These are phyloP conservation scores for Phytopythium oedochilum DNA, from an alignment of 352 stramenopile species.

Conservation along the genomic window DNA sequence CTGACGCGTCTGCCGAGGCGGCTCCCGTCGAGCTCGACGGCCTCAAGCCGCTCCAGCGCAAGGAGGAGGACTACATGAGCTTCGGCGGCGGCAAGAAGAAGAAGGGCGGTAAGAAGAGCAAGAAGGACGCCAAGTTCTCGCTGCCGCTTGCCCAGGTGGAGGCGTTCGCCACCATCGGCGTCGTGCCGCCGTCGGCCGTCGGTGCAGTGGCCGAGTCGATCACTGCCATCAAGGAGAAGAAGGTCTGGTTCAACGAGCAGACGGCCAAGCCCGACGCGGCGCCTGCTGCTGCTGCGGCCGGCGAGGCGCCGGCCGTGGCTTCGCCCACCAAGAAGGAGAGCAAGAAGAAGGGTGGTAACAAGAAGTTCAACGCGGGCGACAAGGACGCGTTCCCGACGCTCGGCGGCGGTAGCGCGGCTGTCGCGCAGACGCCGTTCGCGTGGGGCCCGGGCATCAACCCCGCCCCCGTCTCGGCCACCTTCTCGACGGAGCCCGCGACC, in stretches of 20 bases:
- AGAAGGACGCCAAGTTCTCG: conserved; percentile 77
- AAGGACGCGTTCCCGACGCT: conserved; percentile 80
- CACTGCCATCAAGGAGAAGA: conserved; percentile 94
- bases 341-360: conserved; percentile 61
- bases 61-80: conserved; percentile 84
- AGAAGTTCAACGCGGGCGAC: conserved; percentile 81
- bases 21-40: conserved; percentile 86
- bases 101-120: conserved; percentile 63
- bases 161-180: conserved; percentile 90
- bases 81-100: conserved; percentile 71
- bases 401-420: conserved; percentile 35
- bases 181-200: conserved; percentile 87
- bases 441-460: conserved; percentile 62
- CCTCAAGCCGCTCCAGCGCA: conserved; percentile 88
- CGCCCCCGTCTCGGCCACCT: conserved; percentile 13
- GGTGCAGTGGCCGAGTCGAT: conserved; percentile 84
- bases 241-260: conserved; percentile 83
- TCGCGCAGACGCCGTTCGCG: conserved; percentile 19
- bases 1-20: conserved; percentile 28
- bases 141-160: conserved; percentile 76
- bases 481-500: conserved; percentile 13
- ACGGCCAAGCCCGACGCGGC: conserved; percentile 31
- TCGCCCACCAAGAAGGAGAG: conserved; percentile 51
- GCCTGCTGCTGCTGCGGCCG: conserved; percentile 14
- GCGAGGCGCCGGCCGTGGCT: conserved; percentile 2